phyloP scores from a whole-genome alignment of 2,329 filamentous ascomycete species.

The Penicillium sp. region DNA sequence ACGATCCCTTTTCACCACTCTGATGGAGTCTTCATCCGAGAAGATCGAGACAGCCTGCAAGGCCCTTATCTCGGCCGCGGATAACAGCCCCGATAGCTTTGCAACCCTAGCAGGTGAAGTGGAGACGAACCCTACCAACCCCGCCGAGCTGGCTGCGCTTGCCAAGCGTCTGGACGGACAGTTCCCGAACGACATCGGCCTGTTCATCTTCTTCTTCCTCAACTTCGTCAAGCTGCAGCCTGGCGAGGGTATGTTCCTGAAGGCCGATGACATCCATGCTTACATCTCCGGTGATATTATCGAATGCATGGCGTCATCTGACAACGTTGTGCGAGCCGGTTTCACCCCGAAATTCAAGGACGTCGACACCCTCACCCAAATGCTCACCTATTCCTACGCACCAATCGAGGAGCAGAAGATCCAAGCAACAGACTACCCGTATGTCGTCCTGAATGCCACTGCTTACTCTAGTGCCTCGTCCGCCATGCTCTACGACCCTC shows the following conservation, averaged over 20 bases:
- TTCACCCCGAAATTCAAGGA: constrained; percentile 99
- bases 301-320: constrained; percentile 98
- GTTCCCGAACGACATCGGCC: constrained; percentile 85
- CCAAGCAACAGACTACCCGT: constrained; percentile 78
- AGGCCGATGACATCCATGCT: constrained; percentile 95
- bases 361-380: constrained; percentile 78
- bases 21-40: constrained; percentile 75
- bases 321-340: constrained; percentile 95
- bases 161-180: constrained; percentile 74
- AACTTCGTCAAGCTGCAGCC: constrained; percentile 87
- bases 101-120: constrained; percentile 52
- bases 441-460: constrained; percentile 73
- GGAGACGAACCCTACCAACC: constrained; percentile 37
- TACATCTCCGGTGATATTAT: constrained; percentile 80
- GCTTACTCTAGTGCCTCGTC: constrained; percentile 77
- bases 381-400: constrained; percentile 93
- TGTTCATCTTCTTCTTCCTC: constrained; percentile 95
- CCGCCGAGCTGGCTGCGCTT: constrained; percentile 69
- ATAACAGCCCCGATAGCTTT: constrained; percentile 67
- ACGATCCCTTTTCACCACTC: constrained; percentile 68
- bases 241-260: constrained; percentile 93
- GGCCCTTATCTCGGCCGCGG: constrained; percentile 68
- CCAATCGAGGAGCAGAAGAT: constrained; percentile 96
- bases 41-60: constrained; percentile 64
- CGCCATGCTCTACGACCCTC: constrained; percentile 81